Base-by-base conservation (phyloP, 2,329 filamentous ascomycete species). In the Fusarium euwallaceae region DNA sequence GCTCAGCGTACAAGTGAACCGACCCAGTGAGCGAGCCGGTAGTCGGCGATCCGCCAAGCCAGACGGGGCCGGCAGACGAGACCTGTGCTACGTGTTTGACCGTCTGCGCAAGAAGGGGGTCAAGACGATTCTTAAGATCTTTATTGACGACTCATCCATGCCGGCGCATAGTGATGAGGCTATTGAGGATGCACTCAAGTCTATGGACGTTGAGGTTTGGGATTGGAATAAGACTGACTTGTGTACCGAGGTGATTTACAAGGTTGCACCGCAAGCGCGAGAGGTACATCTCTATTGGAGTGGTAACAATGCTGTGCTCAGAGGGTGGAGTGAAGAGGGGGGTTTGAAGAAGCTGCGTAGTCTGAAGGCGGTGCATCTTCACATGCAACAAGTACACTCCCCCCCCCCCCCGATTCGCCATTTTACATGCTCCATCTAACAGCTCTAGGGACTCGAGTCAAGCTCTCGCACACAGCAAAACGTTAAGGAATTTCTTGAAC, bases 191-290 rank as follows among this genome's bases (percentile, higher is more conserved):
- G 61, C 66, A 7, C 29, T 71, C 0, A 41, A 61, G 29, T 29
- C 9, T 1, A 60, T 61, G 41, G 34, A 59, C 1, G 61, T 71
- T 4, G 61, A 69, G 29, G 39, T 71, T 8, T 69, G 66, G 66
- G 39, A 71, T 2, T 71, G 66, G 69, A 65, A 69, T 8, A 71
- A 65, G 61, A 29, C 41, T 9, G 69, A 71, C 41, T 20, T 71
- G 39, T 71, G 69, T 20, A 65, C 66, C 3, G 61, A 71, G 4
- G 61, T 62, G 12, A 69, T 69, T 3, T 24, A 22, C 37, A 59
- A 39, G 7, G 69, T 32, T 5, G 58, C 61, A 0, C 69, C 66
- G 0, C 41, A n/a, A 8, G 34, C 20, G 4, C 34, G 41, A 1
- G 48, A 69, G 12, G 22, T 66, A 1, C 66, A 69, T n/a, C 66